Conservation (phyloP, 306 rosid genomes). For the Dicorynia guianensis region DNA sequence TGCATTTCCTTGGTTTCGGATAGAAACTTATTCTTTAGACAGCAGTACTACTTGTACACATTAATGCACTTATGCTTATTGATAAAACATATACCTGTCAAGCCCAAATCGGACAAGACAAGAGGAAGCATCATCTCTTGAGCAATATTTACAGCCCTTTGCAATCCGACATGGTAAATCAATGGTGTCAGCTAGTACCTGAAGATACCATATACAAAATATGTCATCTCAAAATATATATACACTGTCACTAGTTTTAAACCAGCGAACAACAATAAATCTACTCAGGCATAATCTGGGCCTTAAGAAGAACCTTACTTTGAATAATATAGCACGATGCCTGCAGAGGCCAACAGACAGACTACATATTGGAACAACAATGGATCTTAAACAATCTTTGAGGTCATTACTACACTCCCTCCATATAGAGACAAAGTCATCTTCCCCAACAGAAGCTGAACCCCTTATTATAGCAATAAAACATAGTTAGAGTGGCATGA, state of each 20-base stretch:
- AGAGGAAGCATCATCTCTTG: constrained; percentile 77
- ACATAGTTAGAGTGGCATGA: constrained; percentile 43
- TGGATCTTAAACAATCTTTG: constrained; percentile 72
- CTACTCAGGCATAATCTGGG: constrained; percentile 14
- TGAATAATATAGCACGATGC: constrained; percentile 82
- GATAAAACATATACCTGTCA: constrained; percentile 56
- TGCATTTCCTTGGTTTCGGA: constrained; percentile 9
- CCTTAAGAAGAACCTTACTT: constrained; percentile 54
- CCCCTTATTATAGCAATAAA: constrained; percentile 65
- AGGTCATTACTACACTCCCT: constrained; percentile 65
- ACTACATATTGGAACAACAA: constrained; percentile 81
- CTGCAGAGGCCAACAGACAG: constrained; percentile 80
- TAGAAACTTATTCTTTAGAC: constrained; percentile 33
- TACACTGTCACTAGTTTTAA: constrained; percentile 7
- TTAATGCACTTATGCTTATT: constrained; percentile 17
- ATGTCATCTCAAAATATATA: constrained; percentile 17
- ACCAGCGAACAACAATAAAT: neutral
- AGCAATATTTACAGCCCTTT: constrained; percentile 84
- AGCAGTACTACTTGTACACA: neutral
- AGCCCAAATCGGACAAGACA: constrained; percentile 79
- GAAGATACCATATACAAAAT: constrained; percentile 39
- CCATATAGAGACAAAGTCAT: constrained; percentile 61
- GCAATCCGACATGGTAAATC: constrained; percentile 87
- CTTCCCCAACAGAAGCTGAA: constrained; percentile 65
- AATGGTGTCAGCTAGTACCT: constrained; percentile 80